Evolutionary conservation across 495 filamentous ascomycete genomes (phyloP).

Genomic region (Friedmanniomyces simplex): DNA sequence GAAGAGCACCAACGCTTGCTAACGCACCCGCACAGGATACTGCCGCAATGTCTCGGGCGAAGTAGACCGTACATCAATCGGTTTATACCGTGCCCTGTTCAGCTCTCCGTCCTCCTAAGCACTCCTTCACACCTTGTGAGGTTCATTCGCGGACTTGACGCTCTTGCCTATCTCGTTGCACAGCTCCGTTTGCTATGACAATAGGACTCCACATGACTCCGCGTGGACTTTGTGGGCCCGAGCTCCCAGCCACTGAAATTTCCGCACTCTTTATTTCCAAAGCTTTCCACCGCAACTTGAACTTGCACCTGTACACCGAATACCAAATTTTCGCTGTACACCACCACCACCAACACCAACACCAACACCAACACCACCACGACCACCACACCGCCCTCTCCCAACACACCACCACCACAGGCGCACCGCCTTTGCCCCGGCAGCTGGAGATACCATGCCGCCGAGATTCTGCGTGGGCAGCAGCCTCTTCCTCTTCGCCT

Average conservation of each 20-base stretch:
- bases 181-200: not conserved
- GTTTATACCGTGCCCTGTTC: not conserved
- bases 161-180: not conserved
- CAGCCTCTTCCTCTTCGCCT: no score
- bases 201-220: not conserved
- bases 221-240: not conserved
- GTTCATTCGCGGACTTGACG: not conserved
- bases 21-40: slow-evolving; percentile 8
- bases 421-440: no score
- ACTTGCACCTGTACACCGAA: no score
- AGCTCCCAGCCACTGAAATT: not conserved
- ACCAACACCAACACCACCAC: no score
- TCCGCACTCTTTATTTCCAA: no score
- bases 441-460: no score
- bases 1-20: not conserved
- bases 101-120: not conserved
- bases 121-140: not conserved
- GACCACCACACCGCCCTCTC: no score
- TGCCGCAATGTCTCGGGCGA: slow-evolving; percentile 8
- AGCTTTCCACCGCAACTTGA: no score
- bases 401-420: no score
- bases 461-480: no score
- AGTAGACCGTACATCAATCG: not conserved
- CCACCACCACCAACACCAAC: no score
- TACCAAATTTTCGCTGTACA: no score